Evolutionary conservation across 202 grass and related monocot species (phyloP), one percentile per base, ranked within the genome.

Genomic region (Carex arenaria): DNA sequence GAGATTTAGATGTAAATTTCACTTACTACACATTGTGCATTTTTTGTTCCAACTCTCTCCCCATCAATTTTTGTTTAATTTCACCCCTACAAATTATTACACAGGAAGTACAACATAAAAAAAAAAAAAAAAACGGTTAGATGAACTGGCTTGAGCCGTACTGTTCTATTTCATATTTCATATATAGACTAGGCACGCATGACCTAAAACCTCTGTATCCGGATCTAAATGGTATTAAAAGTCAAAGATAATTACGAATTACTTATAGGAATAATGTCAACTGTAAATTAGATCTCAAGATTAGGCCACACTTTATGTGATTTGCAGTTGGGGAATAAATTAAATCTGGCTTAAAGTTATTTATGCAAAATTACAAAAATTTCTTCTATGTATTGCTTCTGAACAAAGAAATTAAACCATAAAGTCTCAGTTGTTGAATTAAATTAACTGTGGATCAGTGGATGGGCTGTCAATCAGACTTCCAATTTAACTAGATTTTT

Each of bases 241-340:
- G 63, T 82, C 80, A 82, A 67, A 68, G 63, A 68, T 68, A 52
- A 66, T 45, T 82, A 52, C 7, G 22, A 52, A 30, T 80, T 49
- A n/a, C 18, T 82, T 68, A 5, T 68, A 63, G 60, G 22, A 66
- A 53, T 82, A 32, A 67, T 82, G 80, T 81, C 80, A 82, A 82
- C 49, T 51, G 26, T 82, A 12, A 23, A 49, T 67, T 67, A 66
- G 63, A 55, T 68, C 61, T 67, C 49, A 82, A 82, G 80, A 36
- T 10, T 68, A n/a, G 7, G 8, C 61, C 36, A 45, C 78, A 64
- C 78, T 81, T 81, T 81, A 47, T 65, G 38, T 14, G 34, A 43
- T 40, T 28, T 22, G 36, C n/a, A 52, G 77, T 80, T 80, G 32
- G 31, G 62, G 6, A 5, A 61, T 57, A 36, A 26, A 64, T 10